phyloP scores from a whole-genome alignment of 1,139 yeast genomes.

The Neolecta irregularis region DNA sequence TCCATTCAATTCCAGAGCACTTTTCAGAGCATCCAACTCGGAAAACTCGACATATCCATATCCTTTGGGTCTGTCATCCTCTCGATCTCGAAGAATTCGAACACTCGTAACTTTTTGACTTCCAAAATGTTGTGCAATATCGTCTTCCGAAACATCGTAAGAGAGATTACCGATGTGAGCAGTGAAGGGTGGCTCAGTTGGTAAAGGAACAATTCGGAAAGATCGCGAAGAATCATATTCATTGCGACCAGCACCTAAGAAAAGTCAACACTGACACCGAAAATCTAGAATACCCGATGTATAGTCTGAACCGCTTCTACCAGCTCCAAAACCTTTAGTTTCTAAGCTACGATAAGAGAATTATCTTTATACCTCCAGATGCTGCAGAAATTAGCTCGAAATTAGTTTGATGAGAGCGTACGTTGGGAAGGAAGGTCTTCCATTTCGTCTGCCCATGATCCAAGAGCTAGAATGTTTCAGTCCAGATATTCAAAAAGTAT shows the following conservation, averaged over 20 bases:
- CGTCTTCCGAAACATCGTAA: constrained; percentile 60
- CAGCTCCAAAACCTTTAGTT: neutral
- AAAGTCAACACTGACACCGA: neutral
- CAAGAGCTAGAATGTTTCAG: no score
- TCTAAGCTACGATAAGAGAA: neutral
- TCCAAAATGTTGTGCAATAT: constrained; percentile 50
- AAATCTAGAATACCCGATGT: neutral
- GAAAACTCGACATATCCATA: constrained; percentile 74
- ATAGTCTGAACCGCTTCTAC: neutral
- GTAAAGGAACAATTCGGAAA: constrained; percentile 67
- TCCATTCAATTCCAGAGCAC: constrained; percentile 50
- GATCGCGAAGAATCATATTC: no score
- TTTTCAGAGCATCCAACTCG: constrained; percentile 50
- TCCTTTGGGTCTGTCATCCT: constrained; percentile 51
- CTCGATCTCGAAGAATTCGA: constrained; percentile 46
- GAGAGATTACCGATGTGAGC: constrained; percentile 80
- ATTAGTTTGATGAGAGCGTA: constrained; percentile 4
- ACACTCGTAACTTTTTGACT: constrained; percentile 37
- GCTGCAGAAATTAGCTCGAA: no score
- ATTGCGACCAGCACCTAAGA: constrained; percentile 1
- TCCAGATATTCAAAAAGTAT: no score
- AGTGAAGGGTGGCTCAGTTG: constrained; percentile 81
- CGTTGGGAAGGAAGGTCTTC: constrained; percentile 15
- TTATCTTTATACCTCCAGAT: neutral
- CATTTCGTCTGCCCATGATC: constrained; percentile 18